Evolutionary conservation across 1,139 yeast species (phyloP).

Genomic region (Martiniozyma asiatica): DNA sequence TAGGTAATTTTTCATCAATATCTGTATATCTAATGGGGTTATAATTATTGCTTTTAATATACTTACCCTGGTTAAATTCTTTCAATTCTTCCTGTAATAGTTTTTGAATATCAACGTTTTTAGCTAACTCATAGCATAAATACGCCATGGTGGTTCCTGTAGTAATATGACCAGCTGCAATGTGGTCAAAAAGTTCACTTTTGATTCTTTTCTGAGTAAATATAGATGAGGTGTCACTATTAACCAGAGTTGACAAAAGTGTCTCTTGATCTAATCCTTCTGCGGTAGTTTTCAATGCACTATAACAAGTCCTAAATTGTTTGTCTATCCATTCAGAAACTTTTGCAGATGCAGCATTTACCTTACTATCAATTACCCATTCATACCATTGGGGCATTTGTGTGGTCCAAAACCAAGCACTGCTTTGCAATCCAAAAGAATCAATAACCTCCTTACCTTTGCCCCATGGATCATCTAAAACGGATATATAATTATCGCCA

Average conservation of each 20-base stretch:
- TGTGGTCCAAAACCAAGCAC: conserved; percentile 65
- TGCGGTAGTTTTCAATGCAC: conserved; percentile 22
- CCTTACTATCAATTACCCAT: conserved; percentile 33
- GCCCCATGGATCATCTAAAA: conserved; percentile 19
- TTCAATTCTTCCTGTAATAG: conserved; percentile 30
- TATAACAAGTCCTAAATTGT: conserved; percentile 29
- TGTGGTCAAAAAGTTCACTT: conserved; percentile 38
- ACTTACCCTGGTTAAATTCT: conserved; percentile 9
- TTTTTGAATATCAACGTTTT: conserved; percentile 32
- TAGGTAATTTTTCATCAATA: conserved; percentile 31
- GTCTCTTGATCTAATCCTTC: conserved; percentile 20
- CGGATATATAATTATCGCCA: conserved; percentile 32
- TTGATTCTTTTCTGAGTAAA: conserved; percentile 22
- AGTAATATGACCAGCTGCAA: conserved; percentile 68
- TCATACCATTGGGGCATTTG: conserved; percentile 44
- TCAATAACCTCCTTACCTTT: conserved; percentile 31
- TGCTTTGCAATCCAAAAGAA: conserved; percentile 42
- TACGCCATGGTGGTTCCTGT: conserved; percentile 58
- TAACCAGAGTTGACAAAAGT: conserved; percentile 16
- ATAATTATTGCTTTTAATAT: conserved; percentile 5
- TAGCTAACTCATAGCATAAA: conserved; percentile 46
- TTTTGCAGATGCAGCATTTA: conserved; percentile 28
- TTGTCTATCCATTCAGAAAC: conserved; percentile 41
- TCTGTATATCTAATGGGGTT: conserved; percentile 15
- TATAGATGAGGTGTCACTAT: conserved; percentile 12